These are phyloP conservation scores for Mycena rebaudengoi DNA, from an alignment of 768 basidiomycete species.

Conservation along the genomic window DNA sequence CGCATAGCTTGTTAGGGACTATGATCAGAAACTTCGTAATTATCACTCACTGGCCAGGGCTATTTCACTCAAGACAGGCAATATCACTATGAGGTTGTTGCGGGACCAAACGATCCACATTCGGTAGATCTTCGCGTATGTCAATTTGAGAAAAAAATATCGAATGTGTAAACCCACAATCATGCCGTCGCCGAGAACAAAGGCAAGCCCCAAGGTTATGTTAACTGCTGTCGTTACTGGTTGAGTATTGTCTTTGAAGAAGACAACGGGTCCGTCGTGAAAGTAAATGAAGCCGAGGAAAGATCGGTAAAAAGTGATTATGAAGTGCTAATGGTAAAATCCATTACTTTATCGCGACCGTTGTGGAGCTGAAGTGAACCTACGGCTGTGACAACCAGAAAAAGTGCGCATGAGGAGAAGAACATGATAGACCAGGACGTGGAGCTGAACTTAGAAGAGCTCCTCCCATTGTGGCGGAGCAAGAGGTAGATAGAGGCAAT, in stretches of 20 bases:
- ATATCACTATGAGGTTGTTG: not conserved
- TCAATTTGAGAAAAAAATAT: not conserved
- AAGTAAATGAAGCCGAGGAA: not conserved
- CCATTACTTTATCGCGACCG: no score
- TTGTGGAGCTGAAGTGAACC: not conserved
- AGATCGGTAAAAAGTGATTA: not conserved
- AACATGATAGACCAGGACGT: not conserved
- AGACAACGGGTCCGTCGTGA: not conserved
- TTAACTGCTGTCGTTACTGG: not conserved
- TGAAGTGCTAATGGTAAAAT: not conserved
- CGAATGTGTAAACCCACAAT: not conserved
- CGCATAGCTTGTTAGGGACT: not conserved
- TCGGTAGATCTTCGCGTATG: not conserved
- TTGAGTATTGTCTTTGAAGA: not conserved
- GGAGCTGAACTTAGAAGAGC: not conserved
- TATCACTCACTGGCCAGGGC: not conserved
- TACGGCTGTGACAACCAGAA: not conserved
- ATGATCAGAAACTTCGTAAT: not conserved
- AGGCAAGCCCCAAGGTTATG: not conserved
- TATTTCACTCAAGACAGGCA: not conserved
- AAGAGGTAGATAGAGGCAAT: slow-evolving; percentile 5
- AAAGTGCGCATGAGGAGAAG: not conserved
- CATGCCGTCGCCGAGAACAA: not conserved
- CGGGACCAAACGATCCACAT: slow-evolving; percentile 7
- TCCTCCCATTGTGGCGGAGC: not conserved